phyloP scores from a whole-genome alignment of 1,139 yeast genomes.

The Petasospora rhodanensis region DNA sequence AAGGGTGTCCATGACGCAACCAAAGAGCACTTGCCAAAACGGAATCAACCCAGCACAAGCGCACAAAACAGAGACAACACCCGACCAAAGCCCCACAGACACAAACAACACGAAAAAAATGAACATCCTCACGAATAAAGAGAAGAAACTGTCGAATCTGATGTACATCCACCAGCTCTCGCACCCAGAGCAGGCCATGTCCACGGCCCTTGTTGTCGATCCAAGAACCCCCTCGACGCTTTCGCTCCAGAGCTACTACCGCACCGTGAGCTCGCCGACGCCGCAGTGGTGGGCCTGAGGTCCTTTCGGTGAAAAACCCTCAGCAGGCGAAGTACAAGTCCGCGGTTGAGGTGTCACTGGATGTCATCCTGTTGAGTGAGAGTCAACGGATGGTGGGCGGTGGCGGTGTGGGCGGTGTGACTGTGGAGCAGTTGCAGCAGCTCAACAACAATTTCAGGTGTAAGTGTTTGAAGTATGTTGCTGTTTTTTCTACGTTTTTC shows the following conservation, averaged over 20 bases:
- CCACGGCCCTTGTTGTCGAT: slow-evolving; percentile 20
- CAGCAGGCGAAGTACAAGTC: slow-evolving; percentile 19
- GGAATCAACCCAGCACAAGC: too few species aligned
- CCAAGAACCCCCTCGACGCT: slow-evolving; percentile 17
- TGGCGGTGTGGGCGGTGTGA: slow-evolving; percentile 12
- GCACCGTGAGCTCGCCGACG: slow-evolving; percentile 18
- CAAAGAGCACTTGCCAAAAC: too few species aligned
- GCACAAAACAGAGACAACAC: too few species aligned
- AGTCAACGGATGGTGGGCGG: slow-evolving; percentile 24
- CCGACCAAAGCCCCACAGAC: not conserved
- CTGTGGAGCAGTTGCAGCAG: slow-evolving; percentile 9
- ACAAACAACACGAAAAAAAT: too few species aligned
- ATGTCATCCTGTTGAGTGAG: slow-evolving; percentile 27
- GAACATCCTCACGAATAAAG: slow-evolving; percentile 20
- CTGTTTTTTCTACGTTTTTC: slow-evolving; percentile 18
- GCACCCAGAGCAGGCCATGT: slow-evolving; percentile 9
- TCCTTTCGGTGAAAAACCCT: slow-evolving; percentile 25
- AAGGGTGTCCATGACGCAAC: too few species aligned
- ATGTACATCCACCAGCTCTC: slow-evolving; percentile 20
- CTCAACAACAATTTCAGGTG: slow-evolving; percentile 20
- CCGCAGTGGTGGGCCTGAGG: slow-evolving; percentile 29
- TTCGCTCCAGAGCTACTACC: slow-evolving; percentile 17
- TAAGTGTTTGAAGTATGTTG: slow-evolving; percentile 16
- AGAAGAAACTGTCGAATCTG: slow-evolving; percentile 21
- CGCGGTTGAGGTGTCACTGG: slow-evolving; percentile 27